Evolutionary conservation across 2,329 filamentous ascomycete species (phyloP), one percentile per base, ranked within the genome.

Genomic region (Capronia epimyces): DNA sequence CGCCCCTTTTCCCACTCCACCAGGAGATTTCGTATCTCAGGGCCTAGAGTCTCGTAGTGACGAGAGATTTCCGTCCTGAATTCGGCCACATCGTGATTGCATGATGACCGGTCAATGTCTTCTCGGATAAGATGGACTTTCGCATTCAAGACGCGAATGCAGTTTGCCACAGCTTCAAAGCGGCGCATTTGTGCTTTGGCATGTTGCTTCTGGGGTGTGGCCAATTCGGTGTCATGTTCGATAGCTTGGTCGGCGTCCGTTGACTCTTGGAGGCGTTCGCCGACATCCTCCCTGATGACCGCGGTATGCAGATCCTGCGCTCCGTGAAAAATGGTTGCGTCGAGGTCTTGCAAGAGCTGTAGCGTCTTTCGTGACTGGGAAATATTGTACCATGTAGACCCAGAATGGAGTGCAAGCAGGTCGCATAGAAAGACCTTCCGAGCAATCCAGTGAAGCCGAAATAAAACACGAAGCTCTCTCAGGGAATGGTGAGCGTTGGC

Each of bases 41-140:
- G 77, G 2, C 93, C 93, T 57, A 98, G 94, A 3, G 89, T 91
- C 50, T 98, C 93, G 67, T 97, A 98, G 64, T 97, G 93, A 18
- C 83, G 72, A 77, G 95, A 84, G 32, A 97, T 76, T 56, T 82
- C 83, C 0, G 84, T 79, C 0, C 87, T 88, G 13, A 95, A 78
- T 59, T 95, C 87, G 3, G 82, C 81, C 3, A 75, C 66, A 55
- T 72, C 65, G 15, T 87, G 81, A 60, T 84, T 81, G 52, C 77
- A 76, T 22, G 95, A 70, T 37, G 54, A 36, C 3, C 81, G 81
- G 64, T 87, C 88, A 0, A 89, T 94, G 67, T 96, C 89, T 67
- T 98, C 93, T 43, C 89, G 83, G 48, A 97, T 72, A 6, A 98
- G 76, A 53, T 94, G 89, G 73, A 98, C 82, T 68, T 97, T 98